phyloP scores from a whole-genome alignment of 2,329 filamentous ascomycete species.

The Pestalotiopsis sp. region DNA sequence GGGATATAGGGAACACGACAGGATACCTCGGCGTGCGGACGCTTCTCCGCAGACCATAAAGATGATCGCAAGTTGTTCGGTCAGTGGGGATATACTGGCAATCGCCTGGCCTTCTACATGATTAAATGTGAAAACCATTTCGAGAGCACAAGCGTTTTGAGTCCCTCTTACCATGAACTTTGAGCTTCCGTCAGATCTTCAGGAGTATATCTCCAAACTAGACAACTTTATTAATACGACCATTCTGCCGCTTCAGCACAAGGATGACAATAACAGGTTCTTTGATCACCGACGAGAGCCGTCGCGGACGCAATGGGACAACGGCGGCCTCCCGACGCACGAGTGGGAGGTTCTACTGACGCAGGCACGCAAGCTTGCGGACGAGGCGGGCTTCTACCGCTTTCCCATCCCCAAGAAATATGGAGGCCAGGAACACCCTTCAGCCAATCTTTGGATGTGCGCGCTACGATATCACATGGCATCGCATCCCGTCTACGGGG shows the following conservation, averaged over 20 bases:
- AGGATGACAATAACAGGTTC: slow-evolving; percentile 63
- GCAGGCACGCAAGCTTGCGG: slow-evolving; percentile 52
- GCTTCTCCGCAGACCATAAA: slow-evolving; percentile 4
- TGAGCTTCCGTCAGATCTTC: slow-evolving; percentile 19
- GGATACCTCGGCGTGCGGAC: slow-evolving; percentile 3
- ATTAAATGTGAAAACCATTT: neutral
- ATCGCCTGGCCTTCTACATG: neutral
- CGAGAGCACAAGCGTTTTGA: neutral
- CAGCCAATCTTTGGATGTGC: slow-evolving; percentile 64
- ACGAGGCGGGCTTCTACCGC: slow-evolving; percentile 62
- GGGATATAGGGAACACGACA: neutral
- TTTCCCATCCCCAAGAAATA: slow-evolving; percentile 55
- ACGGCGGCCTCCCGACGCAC: slow-evolving; percentile 54
- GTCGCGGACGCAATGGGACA: slow-evolving; percentile 62
- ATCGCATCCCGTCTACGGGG: slow-evolving; percentile 45
- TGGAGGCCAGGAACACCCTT: slow-evolving; percentile 38
- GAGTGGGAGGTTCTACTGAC: slow-evolving; percentile 61
- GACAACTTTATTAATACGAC: slow-evolving; percentile 60
- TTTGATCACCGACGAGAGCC: slow-evolving; percentile 68
- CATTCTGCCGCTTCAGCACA: slow-evolving; percentile 56
- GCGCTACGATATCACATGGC: slow-evolving; percentile 63
- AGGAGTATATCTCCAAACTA: slow-evolving; percentile 39
- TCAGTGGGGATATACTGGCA: neutral
- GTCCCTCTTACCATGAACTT: slow-evolving; percentile 17
- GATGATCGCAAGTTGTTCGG: neutral